Base-by-base conservation (phyloP, 108 stramenopile species). In the Pseudonitzschia delicatissima region DNA sequence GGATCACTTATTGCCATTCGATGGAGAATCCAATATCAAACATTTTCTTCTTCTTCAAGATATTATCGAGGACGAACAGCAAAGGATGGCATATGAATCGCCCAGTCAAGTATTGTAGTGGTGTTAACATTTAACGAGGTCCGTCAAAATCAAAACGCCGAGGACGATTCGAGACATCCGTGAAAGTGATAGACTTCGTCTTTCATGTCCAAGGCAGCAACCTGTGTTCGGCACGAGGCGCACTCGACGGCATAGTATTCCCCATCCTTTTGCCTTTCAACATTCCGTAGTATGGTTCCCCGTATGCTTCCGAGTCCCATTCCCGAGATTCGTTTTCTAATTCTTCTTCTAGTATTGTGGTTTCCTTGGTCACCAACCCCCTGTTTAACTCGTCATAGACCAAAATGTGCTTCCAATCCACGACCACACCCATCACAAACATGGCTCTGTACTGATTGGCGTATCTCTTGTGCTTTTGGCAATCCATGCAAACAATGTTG, bases 181-280 rank as follows among this genome's bases (percentile, higher is more conserved):
- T 75, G 83, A 76, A 95, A 95, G 74, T 95, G 86, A 73, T 95
- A 95, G 18, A 95, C 86, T 73, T 92, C 91, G 63, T 91, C 90
- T 33, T 52, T 72, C 89, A 88, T 87, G 66, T 92, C 87, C 44
- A 95, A 62, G 12, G 78, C 84, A 9, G 90, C 93, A 25, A 95
- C 87, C 65, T 86, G 87, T 26, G 80, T 87, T 57, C 74, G 65
- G 64, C 93, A 95, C 45, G 79, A 78, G 48, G 66, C 72, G 55
- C 93, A 95, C 55, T 77, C 64, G 0, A 91, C 90, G 44, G 88
- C 73, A 70, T 86, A 90, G 57, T 90, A 94, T 53, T 74, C 73
- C 6, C 73, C 73, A 27, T 18, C 29, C 53, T 18, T 11, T 15
- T 9, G 9, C 23, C 50, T 11, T 18, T 11, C 13, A 20, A 51